phyloP scores from a whole-genome alignment of 805 yeast species.

The Kodamaea sagamina region DNA sequence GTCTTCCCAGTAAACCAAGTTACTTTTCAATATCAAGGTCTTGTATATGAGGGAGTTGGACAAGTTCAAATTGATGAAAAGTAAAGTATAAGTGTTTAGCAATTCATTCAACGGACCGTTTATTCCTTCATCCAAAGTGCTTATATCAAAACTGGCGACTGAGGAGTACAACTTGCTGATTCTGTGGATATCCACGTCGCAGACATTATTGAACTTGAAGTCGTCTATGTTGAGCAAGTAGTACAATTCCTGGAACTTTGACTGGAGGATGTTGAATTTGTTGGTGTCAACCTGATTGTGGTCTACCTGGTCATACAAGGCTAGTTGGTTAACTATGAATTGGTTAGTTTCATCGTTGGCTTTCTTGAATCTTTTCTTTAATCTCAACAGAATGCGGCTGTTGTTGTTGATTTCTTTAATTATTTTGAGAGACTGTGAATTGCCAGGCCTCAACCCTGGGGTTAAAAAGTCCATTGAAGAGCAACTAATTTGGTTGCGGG shows the following conservation, averaged over 20 bases:
- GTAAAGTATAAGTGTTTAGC: constrained; percentile 26
- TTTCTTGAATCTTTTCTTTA: constrained; percentile 23
- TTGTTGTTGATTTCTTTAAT: constrained; percentile 26
- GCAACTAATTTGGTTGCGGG: background rate
- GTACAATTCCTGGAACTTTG: constrained; percentile 25
- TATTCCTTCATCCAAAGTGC: background rate
- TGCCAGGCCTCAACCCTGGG: constrained; percentile 21
- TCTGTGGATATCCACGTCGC: constrained; percentile 10
- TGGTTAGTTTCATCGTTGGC: constrained; percentile 25
- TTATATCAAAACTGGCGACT: constrained; percentile 1
- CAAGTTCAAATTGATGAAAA: constrained; percentile 28
- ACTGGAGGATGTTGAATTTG: constrained; percentile 4
- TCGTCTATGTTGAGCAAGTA: constrained; percentile 25
- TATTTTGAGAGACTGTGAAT: constrained; percentile 15
- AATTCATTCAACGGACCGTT: constrained; percentile 12
- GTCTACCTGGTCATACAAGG: constrained; percentile 6
- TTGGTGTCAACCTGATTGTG: background rate
- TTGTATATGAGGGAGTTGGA: constrained; percentile 37
- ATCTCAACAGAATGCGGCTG: constrained; percentile 32
- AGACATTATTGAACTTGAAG: constrained; percentile 14
- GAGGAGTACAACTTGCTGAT: constrained; percentile 4
- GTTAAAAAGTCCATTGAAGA: constrained; percentile 25
- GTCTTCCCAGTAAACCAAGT: constrained; percentile 38
- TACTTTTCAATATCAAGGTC: constrained; percentile 34
- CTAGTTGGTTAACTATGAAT: constrained; percentile 24